Evolutionary conservation across 116 monocot genomes (phyloP).

Genomic region (Papilionanthe hybrid): DNA sequence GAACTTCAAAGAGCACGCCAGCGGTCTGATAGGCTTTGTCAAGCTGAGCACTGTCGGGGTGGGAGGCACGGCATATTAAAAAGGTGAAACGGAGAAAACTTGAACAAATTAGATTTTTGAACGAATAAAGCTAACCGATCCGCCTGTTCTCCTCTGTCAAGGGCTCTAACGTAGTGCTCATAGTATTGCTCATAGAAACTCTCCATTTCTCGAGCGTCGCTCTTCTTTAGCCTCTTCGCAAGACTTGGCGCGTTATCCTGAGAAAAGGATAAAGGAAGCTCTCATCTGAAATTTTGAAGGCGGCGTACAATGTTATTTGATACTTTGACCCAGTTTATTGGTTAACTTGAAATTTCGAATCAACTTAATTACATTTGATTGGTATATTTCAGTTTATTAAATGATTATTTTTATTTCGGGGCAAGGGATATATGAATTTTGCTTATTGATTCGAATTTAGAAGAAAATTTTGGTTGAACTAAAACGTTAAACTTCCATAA

Average conservation of each 20-base stretch:
- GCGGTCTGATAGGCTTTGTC: constrained; percentile 96
- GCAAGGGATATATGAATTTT: no score
- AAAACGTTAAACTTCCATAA: no score
- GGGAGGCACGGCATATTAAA: not conserved
- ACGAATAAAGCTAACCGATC: constrained; percentile 53
- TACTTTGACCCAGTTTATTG: no score
- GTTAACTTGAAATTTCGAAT: no score
- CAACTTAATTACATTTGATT: no score
- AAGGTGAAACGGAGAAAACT: not conserved
- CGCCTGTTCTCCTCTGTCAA: constrained; percentile 93
- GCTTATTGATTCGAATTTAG: no score
- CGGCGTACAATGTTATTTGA: no score
- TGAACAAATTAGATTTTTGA: not conserved
- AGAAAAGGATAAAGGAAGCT: not conserved
- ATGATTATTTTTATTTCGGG: no score
- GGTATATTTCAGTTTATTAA: no score
- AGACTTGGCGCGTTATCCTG: constrained; percentile 91
- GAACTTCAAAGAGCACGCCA: constrained; percentile 95
- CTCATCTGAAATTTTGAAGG: no score
- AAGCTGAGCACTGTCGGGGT: constrained; percentile 60
- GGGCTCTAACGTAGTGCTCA: constrained; percentile 85
- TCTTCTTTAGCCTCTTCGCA: constrained; percentile 81
- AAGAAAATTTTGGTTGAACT: no score
- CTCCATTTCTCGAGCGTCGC: constrained; percentile 94
- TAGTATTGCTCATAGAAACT: constrained; percentile 98